These are phyloP conservation scores for Apiospora sp. DNA, from an alignment of 2,329 filamentous ascomycete species.

Conservation along the genomic window DNA sequence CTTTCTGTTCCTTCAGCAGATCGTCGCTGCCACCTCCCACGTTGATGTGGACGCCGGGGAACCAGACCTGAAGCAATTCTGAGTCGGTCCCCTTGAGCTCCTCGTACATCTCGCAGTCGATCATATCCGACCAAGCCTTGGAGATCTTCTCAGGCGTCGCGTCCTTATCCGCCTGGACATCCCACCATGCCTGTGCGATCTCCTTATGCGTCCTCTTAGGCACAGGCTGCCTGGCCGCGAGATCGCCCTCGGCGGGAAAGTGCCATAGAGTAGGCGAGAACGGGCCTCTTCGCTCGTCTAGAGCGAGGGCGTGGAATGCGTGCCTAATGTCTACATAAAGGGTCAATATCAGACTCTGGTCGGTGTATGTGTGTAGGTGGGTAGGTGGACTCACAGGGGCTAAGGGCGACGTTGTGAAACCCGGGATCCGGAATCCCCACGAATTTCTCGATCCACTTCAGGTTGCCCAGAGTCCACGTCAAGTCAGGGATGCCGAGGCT, in stretches of 20 bases:
- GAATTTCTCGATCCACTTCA: conserved; percentile 32
- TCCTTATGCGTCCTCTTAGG: conserved; percentile 24
- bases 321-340: conserved; percentile 40
- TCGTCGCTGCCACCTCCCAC: conserved; percentile 55
- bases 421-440: conserved; percentile 31
- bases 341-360: not conserved
- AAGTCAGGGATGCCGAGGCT: conserved; percentile 42
- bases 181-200: not conserved
- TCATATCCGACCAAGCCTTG: conserved; percentile 25
- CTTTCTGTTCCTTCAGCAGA: conserved; percentile 30
- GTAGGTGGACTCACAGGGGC: conserved; percentile 28
- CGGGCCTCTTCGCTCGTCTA: conserved; percentile 49
- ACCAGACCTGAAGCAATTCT: conserved; percentile 61
- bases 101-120: conserved; percentile 30
- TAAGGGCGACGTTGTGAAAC: conserved; percentile 31
- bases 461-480: conserved; percentile 25
- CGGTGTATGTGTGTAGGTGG: not conserved
- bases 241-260: conserved; percentile 42
- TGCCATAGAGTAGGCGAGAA: conserved; percentile 63
- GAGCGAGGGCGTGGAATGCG: conserved; percentile 48
- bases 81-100: conserved; percentile 26
- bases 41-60: conserved; percentile 61
- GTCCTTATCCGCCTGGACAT: not conserved
- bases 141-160: not conserved
- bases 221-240: conserved; percentile 30